Evolutionary conservation across 2,329 filamentous ascomycete species (phyloP), one percentile per base, ranked within the genome.

Genomic region (Epichloe festucae): DNA sequence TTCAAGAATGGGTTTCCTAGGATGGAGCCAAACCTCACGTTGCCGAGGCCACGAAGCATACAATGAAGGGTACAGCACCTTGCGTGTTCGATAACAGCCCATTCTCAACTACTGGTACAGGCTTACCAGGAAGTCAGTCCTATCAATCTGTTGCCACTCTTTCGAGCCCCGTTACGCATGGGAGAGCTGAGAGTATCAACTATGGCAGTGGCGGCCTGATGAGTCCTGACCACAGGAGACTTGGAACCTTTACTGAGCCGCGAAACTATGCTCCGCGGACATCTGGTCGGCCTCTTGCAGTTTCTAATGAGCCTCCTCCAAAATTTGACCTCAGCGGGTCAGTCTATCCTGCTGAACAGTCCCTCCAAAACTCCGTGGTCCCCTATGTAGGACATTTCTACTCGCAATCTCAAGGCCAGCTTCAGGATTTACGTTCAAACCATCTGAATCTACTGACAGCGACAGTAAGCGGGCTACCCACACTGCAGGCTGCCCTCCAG

Each of bases 201-300:
- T 19, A 12, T 34, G 42, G 34, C 51, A 23, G 21, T 51, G 51
- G 31, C 23, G 49, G 48, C 11, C 52, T 52, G 11, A 52, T 52
- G 38, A 57, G 55, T 40, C 55, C 57, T 3, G 53, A 52, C 2
- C 38, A 52, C 31, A 40, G 36, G 12, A 43, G 40, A 11, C 52
- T 52, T 10, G 54, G 60, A 3, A 57, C 56, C 38, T 60, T 66
- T 47, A 70, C 68, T 0, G 71, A 72, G 58, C 70, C 71, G 2
- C 67, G 68, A 51, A 70, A 67, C 58, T 71, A 70, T 53, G 67
- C 68, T 1, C 69, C 70, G 4, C 63, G 66, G 5, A 62, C 63
- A 6, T 54, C 61, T 31, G 62, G 59, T 0, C 57, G 58, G n/a
- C 54, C 60, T 6, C 52, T 50, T 8, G 42, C 56, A 12, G 19